Conservation (phyloP, 768 basidiomycete genomes). For the Suillus hirtellus region DNA sequence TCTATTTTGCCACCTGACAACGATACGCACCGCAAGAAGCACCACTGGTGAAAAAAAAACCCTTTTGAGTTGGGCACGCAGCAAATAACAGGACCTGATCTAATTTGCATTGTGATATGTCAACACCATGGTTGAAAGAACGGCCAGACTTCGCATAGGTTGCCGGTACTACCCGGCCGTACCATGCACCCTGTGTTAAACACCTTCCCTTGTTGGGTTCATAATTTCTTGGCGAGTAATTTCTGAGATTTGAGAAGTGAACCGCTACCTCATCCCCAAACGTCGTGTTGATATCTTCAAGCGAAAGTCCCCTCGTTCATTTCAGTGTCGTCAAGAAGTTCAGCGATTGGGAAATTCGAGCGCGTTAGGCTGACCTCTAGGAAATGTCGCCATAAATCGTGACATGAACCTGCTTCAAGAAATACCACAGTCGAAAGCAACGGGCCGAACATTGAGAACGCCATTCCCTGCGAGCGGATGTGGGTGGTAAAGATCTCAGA, state of each 20-base stretch:
- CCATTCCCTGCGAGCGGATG: slow-evolving; percentile 5
- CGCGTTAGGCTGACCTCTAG: slow-evolving; percentile 3
- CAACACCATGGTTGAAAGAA: not conserved
- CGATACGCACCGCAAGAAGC: not conserved
- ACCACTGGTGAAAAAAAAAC: not conserved
- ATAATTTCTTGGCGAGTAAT: not conserved
- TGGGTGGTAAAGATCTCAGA: slow-evolving; percentile 9
- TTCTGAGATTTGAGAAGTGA: not conserved
- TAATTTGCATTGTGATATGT: not conserved
- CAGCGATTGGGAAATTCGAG: no score
- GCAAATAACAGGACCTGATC: not conserved
- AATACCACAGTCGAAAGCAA: slow-evolving; percentile 13
- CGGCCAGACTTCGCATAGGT: not conserved
- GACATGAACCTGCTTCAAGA: slow-evolving; percentile 6
- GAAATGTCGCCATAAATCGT: slow-evolving; percentile 8
- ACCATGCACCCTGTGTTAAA: not conserved
- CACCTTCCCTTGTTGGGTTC: not conserved
- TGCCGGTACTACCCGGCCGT: not conserved
- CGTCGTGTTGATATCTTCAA: slow-evolving; percentile 10
- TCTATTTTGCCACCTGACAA: not conserved
- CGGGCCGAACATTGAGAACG: slow-evolving; percentile 10
- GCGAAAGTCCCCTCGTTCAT: not conserved
- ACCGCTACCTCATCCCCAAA: slow-evolving; percentile 12
- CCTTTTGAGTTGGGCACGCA: not conserved
- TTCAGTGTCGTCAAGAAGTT: not conserved